These are phyloP conservation scores for Agrocybe praecox DNA, from an alignment of 768 basidiomycete species.

Conservation along the genomic window DNA sequence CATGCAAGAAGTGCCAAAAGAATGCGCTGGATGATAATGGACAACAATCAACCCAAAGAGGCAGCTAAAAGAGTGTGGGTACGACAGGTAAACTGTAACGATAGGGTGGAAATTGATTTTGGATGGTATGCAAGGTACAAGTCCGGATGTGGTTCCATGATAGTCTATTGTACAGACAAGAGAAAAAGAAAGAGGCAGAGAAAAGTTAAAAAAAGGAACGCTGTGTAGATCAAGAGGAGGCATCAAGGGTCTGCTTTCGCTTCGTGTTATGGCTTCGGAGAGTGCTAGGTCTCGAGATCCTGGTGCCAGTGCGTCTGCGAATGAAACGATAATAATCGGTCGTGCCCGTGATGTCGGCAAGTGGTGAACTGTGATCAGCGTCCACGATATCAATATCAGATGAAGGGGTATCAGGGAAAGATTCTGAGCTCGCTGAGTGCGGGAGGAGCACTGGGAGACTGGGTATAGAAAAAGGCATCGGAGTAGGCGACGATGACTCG, in stretches of 20 bases:
- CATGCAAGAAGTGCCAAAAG: slow-evolving; percentile 12
- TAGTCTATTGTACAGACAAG: slow-evolving; percentile 17
- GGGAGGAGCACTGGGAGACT: slow-evolving; percentile 60
- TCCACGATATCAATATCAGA: slow-evolving; percentile 33
- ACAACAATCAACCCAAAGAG: slow-evolving; percentile 9
- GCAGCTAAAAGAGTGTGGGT: slow-evolving; percentile 20
- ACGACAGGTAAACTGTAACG: slow-evolving; percentile 1
- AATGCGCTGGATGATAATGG: slow-evolving; percentile 12
- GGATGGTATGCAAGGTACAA: slow-evolving; percentile 14
- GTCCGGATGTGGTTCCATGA: slow-evolving; percentile 21
- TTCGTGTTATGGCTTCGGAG: slow-evolving; percentile 29
- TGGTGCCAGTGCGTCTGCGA: slow-evolving; percentile 42
- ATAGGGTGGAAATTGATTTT: slow-evolving; percentile 15
- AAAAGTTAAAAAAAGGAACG: not conserved
- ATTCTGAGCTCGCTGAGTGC: slow-evolving; percentile 43
- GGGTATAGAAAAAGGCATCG: slow-evolving; percentile 63
- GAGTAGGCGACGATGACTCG: slow-evolving; percentile 37
- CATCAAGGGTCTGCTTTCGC: slow-evolving; percentile 29
- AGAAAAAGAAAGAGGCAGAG: slow-evolving; percentile 4
- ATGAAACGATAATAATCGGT: slow-evolving; percentile 31
- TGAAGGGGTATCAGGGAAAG: slow-evolving; percentile 41
- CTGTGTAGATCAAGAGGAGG: slow-evolving; percentile 16
- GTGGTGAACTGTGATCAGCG: slow-evolving; percentile 16
- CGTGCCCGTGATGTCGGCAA: slow-evolving; percentile 30
- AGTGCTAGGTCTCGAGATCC: slow-evolving; percentile 42